Evolutionary conservation across 1,139 yeast species (phyloP).

Genomic region (Diutina sp.): DNA sequence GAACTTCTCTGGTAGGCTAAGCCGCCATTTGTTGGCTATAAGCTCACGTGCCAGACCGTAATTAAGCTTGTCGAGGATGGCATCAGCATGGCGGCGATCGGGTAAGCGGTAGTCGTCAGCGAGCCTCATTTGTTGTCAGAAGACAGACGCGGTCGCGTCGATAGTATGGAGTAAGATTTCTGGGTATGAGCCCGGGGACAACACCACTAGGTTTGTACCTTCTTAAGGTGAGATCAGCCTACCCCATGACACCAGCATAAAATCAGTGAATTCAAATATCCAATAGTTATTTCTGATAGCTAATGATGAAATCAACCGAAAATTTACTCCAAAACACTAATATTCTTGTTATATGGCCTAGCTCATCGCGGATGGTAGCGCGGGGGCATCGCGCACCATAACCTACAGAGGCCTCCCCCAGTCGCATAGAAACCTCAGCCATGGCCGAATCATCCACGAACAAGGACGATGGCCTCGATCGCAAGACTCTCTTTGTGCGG

Average conservation of each 20-base stretch:
- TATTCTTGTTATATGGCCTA: background rate
- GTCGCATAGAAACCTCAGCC: background rate
- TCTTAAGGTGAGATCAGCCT: no score
- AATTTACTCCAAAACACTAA: no score
- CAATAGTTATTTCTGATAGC: no score
- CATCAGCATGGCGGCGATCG: background rate
- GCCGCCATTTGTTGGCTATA: background rate
- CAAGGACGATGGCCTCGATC: constrained; percentile 31
- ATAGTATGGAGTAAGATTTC: background rate
- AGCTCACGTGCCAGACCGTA: background rate
- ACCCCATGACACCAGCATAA: no score
- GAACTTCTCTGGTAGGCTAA: background rate
- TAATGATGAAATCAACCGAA: no score
- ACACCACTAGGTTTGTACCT: no score
- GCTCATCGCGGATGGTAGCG: background rate
- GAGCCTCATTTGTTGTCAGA: background rate
- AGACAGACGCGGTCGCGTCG: background rate
- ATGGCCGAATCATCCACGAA: background rate
- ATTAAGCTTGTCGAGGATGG: background rate
- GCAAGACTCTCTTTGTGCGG: constrained; percentile 71
- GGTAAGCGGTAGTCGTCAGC: background rate
- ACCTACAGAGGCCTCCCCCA: background rate
- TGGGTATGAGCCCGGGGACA: background rate
- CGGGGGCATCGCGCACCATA: background rate
- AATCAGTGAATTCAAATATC: no score